Evolutionary conservation across 2,329 filamentous ascomycete genomes (phyloP).

Genomic region (Cadophora malorum): DNA sequence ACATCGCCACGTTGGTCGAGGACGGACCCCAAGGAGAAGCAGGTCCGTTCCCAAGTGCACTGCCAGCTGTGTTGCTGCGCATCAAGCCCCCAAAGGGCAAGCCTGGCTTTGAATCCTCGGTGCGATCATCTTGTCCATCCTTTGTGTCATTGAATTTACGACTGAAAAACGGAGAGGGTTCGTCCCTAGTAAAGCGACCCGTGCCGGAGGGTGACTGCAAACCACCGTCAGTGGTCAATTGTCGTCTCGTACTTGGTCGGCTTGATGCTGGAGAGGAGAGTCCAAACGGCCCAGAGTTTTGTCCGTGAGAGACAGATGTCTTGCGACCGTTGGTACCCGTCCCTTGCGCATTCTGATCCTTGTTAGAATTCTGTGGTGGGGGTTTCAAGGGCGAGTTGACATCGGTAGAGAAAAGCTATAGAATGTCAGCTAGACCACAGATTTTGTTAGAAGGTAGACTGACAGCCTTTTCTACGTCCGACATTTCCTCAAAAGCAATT

Average conservation of each 20-base stretch:
- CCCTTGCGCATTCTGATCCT: conserved; percentile 62
- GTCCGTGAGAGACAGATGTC: conserved; percentile 74
- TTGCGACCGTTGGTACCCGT: conserved; percentile 74
- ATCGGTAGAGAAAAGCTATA: conserved; percentile 78
- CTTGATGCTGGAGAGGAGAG: conserved; percentile 75
- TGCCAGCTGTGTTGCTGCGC: conserved; percentile 61
- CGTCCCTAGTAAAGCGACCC: conserved; percentile 67
- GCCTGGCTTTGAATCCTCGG: conserved; percentile 52
- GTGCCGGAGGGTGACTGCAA: conserved; percentile 66
- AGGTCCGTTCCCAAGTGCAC: conserved; percentile 50
- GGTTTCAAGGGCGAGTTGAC: conserved; percentile 95
- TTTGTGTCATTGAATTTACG: conserved; percentile 61
- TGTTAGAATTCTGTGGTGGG: conserved; percentile 68
- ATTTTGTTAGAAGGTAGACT: conserved; percentile 31
- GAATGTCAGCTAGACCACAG: conserved; percentile 37
- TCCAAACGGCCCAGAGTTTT: conserved; percentile 67
- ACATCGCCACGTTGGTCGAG: conserved; percentile 64
- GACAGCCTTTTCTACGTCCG: conserved; percentile 65
- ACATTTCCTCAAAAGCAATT: conserved; percentile 75
- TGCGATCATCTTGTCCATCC: conserved; percentile 59
- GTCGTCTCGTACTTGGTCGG: conserved; percentile 78
- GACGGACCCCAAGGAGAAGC: conserved; percentile 55
- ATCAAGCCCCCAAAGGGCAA: conserved; percentile 55
- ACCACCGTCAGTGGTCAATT: conserved; percentile 75
- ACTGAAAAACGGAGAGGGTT: conserved; percentile 62